Percentiles rank a stretch among this genome's conserved stretches.
These are phyloP conservation scores for Colletotrichum truncatum DNA, from an alignment of 2,329 filamentous ascomycete species.

Conservation along the genomic window DNA sequence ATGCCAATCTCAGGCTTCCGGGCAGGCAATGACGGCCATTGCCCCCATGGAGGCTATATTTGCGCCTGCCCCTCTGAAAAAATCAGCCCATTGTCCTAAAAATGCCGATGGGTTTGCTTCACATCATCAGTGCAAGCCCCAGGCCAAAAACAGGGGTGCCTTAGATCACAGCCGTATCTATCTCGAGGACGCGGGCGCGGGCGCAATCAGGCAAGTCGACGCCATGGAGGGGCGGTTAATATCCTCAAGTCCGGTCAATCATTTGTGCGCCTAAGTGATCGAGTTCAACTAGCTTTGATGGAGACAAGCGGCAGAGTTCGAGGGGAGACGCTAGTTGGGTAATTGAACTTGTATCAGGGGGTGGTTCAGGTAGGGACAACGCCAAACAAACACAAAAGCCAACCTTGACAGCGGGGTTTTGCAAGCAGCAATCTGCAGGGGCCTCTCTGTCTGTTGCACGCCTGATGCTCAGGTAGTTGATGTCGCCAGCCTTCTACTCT, in stretches of 20 bases:
- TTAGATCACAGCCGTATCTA: neutral
- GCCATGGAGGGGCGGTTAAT: neutral
- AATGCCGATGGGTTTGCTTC: neutral
- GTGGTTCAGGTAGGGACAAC: neutral
- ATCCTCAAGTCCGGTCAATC: neutral
- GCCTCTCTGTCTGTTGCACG: neutral
- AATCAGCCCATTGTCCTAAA: conserved; percentile 9
- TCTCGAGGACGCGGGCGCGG: neutral
- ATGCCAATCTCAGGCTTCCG: conserved; percentile 1
- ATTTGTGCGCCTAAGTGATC: neutral
- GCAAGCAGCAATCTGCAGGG: conserved; percentile 7
- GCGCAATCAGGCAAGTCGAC: neutral
- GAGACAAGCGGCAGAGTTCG: neutral
- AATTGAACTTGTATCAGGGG: neutral
- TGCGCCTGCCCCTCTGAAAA: neutral
- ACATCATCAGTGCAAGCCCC: neutral
- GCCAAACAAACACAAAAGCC: neutral
- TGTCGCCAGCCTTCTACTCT: neutral
- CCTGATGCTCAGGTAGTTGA: neutral
- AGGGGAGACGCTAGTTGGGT: neutral
- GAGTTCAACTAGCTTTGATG: neutral
- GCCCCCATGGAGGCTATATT: neutral
- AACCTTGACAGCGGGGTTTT: conserved; percentile 12
- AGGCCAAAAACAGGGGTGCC: neutral
- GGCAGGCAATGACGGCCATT: neutral